Conservation (phyloP, 2,329 filamentous ascomycete genomes). For the Curvularia hawaiiensis region DNA sequence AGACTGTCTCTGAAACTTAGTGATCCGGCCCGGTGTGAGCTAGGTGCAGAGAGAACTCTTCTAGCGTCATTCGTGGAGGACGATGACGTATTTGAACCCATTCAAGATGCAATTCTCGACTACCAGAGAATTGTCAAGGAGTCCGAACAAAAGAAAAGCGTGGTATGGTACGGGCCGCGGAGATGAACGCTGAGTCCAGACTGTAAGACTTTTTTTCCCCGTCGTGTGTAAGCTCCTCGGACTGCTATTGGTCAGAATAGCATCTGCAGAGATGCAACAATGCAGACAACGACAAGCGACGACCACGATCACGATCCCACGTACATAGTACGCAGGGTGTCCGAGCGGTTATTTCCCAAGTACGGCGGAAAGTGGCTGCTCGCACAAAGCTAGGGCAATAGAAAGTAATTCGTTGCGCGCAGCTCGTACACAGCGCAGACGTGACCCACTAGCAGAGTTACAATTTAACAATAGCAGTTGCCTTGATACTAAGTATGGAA, state of each 20-base stretch:
- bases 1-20: background rate
- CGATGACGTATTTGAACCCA: background rate
- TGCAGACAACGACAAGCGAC: background rate
- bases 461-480: slow-evolving; percentile 5
- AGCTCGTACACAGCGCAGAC: slow-evolving; percentile 2
- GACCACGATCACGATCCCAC: background rate
- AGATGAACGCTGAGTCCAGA: slow-evolving; percentile 1
- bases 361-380: background rate
- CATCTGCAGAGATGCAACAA: background rate
- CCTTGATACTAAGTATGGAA: slow-evolving; percentile 12
- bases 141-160: background rate
- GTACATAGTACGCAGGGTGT: no score
- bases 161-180: background rate
- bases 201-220: background rate
- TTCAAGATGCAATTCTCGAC: background rate
- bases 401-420: background rate
- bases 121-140: background rate
- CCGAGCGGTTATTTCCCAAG: background rate
- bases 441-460: slow-evolving; percentile 1
- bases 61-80: background rate
- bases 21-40: background rate
- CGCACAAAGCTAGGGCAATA: background rate
- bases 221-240: background rate
- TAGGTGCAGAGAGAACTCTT: slow-evolving; percentile 3
- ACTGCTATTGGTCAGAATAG: background rate